Base-by-base conservation (phyloP, 2,329 filamentous ascomycete species). In the Phyllosticta paracitricarpa region DNA sequence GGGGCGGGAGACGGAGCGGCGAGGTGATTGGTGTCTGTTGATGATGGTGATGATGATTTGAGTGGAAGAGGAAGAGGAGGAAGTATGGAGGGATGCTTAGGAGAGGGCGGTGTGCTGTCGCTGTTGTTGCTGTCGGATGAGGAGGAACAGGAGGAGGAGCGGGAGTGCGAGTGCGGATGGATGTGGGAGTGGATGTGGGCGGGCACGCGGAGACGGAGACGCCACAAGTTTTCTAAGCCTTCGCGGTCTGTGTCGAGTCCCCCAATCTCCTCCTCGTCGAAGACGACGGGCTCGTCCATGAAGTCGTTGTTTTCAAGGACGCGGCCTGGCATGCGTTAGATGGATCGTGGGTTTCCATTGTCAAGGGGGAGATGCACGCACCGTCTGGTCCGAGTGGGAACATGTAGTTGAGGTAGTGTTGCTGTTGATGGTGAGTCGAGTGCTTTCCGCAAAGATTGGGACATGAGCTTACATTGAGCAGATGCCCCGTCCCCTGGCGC, bases 361-460 rank as follows among this genome's bases (percentile, higher is more conserved):
- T 30, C 28, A 6, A 30, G 9, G 9, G 28, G 9, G 28, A 22
- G 6, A 30, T 30, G 28, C 28, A 30, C 28, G 28, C 28, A 30
- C 28, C 74, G 5, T 75, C 70, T 28, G 76, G 76, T 0, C 78
- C 75, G 17, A 82, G 78, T 8, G 78, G 78, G 68, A 88, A 87
- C n/a, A 87, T 78, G 17, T 81, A 76, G 9, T 83, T 83, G 51
- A 85, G 78, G 68, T 86, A 87, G 53, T 84, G 80, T 57, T 84
- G 83, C 33, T 40, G 33, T 17, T 14, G 10, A 3, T 40, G 33
- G 33, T 40, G 33, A 40, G 33, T 17, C 1, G 9, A 12, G 14
- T 40, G 33, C 10, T 17, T 17, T 40, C 2, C 10, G 33, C 2
- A 12, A 4, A 17, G 10, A 14, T 8, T 9, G 10, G 33, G 33